Conservation (phyloP, 805 yeast species). For the Wickerhamiella dianesei region DNA sequence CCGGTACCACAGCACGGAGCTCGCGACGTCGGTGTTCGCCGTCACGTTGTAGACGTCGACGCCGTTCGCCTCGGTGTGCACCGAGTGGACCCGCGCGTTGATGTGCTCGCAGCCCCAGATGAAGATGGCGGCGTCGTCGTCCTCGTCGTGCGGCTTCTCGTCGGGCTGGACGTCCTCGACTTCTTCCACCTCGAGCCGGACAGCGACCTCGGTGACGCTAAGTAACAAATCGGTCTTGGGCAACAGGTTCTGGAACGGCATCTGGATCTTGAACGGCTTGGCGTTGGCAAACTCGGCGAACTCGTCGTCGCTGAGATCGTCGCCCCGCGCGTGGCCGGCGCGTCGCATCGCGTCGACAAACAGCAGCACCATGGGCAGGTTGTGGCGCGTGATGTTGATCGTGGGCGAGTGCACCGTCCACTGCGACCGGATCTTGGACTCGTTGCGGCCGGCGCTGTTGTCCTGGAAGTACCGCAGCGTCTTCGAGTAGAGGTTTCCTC, state of each 20-base stretch:
- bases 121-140: constrained; percentile 22
- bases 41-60: constrained; percentile 9
- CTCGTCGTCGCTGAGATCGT: neutral
- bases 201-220: constrained; percentile 14
- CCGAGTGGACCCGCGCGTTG: constrained; percentile 22
- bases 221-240: constrained; percentile 15
- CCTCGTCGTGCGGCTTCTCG: neutral
- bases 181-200: constrained; percentile 16
- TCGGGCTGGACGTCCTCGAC: neutral
- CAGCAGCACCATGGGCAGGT: constrained; percentile 23
- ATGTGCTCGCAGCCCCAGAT: constrained; percentile 24
- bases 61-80: constrained; percentile 14
- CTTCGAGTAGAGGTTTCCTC: constrained; percentile 26
- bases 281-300: neutral
- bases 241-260: constrained; percentile 13
- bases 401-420: constrained; percentile 27
- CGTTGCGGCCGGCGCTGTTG: constrained; percentile 16
- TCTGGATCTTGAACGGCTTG: constrained; percentile 1
- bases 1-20: constrained; percentile 21
- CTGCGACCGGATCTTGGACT: constrained; percentile 22
- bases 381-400: constrained; percentile 26
- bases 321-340: neutral
- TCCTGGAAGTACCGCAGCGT: constrained; percentile 24
- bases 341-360: neutral
- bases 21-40: constrained; percentile 10